Percentiles rank a stretch among this genome's conserved stretches.
phyloP scores from a whole-genome alignment of 169 alveolate species.

The Theileria luwenshuni region DNA sequence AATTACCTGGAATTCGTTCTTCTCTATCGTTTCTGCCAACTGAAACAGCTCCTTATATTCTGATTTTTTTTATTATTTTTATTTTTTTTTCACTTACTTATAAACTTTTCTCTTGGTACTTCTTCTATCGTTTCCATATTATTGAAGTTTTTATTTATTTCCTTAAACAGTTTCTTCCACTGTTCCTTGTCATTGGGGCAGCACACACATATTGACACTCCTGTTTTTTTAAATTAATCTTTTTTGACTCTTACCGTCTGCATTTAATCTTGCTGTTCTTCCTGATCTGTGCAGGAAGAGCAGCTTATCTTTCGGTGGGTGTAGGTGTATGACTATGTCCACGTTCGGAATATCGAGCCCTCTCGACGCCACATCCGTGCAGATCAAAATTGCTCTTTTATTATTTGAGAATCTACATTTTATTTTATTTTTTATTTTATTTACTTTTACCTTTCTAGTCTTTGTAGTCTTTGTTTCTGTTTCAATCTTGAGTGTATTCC shows the following conservation, averaged over 20 bases:
- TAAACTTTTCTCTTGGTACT: constrained; percentile 9
- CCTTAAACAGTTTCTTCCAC: constrained; percentile 61
- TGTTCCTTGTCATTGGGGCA: constrained; percentile 40
- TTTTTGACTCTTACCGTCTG: constrained; percentile 43
- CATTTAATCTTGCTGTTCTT: constrained; percentile 90
- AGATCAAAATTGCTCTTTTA: constrained; percentile 76
- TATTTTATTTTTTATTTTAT: not conserved
- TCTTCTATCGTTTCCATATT: constrained; percentile 35
- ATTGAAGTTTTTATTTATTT: constrained; percentile 27
- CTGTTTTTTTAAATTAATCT: constrained; percentile 23
- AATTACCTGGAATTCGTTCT: constrained; percentile 58
- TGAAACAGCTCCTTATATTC: constrained; percentile 41
- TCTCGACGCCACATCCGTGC: constrained; percentile 94
- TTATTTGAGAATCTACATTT: constrained; percentile 45
- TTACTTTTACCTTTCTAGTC: constrained; percentile 49
- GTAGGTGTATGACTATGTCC: constrained; percentile 88
- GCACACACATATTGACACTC: constrained; percentile 59
- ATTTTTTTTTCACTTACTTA: not conserved
- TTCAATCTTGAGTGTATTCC: constrained; percentile 63
- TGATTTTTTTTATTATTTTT: not conserved
- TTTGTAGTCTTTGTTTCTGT: constrained; percentile 61
- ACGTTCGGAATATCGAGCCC: constrained; percentile 91
- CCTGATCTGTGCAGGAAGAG: constrained; percentile 94
- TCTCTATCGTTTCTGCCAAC: constrained; percentile 50
- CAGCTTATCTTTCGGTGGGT: constrained; percentile 88